Evolutionary conservation across 2,329 filamentous ascomycete species (phyloP), one percentile per base, ranked within the genome.

Genomic region (Kalaharituber pfeilii): DNA sequence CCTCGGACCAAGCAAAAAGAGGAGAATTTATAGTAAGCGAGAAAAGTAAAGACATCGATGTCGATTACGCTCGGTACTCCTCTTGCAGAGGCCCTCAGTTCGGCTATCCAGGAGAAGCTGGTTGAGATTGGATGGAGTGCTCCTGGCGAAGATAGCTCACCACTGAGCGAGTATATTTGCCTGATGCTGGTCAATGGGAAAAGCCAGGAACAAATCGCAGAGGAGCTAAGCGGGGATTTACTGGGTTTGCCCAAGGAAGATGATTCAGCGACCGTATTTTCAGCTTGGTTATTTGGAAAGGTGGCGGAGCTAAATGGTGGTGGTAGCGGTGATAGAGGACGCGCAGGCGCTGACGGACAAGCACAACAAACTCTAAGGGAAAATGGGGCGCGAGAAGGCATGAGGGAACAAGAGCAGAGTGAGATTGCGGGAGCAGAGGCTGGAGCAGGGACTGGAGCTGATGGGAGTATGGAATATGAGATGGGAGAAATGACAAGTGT

Each of bases 171-270:
- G 71, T 98, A 96, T 71, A 91, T 98, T 62, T 83, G 96, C 56
- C 79, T 96, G 59, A 95, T 96, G 89, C 78, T 98, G 28, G 86
- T 86, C 59, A 96, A 95, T 70, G 86, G 88, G 64, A 95, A 94
- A 69, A 87, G 84, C 3, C 82, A 94, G 67, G 80, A 88, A 51
- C 83, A 95, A 67, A 89, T 98, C 61, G 84, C 87, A 8, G 73
- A 78, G 44, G 91, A 98, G 67, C 79, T 98, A 13, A 84, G 88
- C 1, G 83, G 81, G 60, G 91, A 98, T 64, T 76, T 98, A 42
- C 77, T 98, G 2, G 80, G 80, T 55, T 76, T 95, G 3, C 79
- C 80, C 2, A 80, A 86, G 49, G 87, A 94, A 57, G 89, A 95
- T 63, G 79, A 83, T 51, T 81, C 81, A 60, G 86, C 86, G 6